Conservation (phyloP, 2,329 filamentous ascomycete species). For the Chrysoporthe deuterocubensis region DNA sequence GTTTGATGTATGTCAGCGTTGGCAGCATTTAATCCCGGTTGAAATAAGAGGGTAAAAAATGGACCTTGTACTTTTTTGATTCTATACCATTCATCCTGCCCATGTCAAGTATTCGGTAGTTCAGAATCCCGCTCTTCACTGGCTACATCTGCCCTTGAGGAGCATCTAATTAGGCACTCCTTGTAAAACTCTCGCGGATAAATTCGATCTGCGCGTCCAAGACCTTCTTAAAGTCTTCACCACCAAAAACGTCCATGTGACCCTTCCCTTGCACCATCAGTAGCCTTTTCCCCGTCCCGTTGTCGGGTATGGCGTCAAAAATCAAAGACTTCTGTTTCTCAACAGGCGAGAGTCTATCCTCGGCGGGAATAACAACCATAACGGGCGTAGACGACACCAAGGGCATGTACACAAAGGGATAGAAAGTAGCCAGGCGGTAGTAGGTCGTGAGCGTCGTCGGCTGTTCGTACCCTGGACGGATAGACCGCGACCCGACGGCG, state of each 20-base stretch:
- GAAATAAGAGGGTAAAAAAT: too few relatives aligned
- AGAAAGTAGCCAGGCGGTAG: not conserved
- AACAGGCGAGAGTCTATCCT: too few relatives aligned
- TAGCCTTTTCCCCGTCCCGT: conserved; percentile 24
- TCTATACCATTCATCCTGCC: too few relatives aligned
- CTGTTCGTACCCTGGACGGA: not conserved
- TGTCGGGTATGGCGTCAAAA: not conserved
- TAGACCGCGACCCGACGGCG: not conserved
- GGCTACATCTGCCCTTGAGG: too few relatives aligned
- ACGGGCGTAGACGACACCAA: not conserved
- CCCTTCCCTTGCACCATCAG: conserved; percentile 28
- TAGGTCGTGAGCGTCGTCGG: not conserved
- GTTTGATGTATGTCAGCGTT: too few relatives aligned
- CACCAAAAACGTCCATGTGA: conserved; percentile 31
- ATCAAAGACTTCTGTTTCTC: too few relatives aligned
- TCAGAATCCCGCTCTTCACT: too few relatives aligned
- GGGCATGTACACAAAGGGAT: not conserved
- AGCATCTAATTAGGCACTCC: too few relatives aligned
- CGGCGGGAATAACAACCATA: not conserved
- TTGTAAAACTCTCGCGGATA: not conserved
- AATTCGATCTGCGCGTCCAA: conserved; percentile 16
- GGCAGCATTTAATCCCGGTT: too few relatives aligned
- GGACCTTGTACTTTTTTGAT: too few relatives aligned
- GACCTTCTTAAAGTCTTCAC: conserved; percentile 18
- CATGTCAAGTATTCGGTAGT: too few relatives aligned